Percentiles rank a stretch among this genome's conserved stretches.
These are phyloP conservation scores for Diaporthe vaccinii DNA, from an alignment of 2,329 filamentous ascomycete genomes.

Conservation along the genomic window DNA sequence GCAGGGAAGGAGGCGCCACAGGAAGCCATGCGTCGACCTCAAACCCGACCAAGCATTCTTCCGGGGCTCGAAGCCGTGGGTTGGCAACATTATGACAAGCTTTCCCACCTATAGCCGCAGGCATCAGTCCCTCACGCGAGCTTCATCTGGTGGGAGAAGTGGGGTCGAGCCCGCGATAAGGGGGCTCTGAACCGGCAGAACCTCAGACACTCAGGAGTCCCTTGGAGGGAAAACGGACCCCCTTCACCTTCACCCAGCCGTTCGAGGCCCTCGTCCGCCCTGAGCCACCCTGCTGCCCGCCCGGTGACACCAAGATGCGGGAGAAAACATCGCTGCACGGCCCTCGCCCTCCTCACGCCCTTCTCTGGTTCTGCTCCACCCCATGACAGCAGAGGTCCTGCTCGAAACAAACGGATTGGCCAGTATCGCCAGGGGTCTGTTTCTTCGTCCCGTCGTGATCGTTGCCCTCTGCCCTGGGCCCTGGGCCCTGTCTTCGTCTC, in stretches of 20 bases:
- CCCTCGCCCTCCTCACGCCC: slow-evolving; percentile 18
- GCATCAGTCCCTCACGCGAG: slow-evolving; percentile 16
- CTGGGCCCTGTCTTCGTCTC: slow-evolving; percentile 13
- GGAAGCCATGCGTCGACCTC: slow-evolving; percentile 24
- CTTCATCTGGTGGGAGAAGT: slow-evolving; percentile 16
- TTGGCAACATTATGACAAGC: slow-evolving; percentile 15
- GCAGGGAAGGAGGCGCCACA: slow-evolving; percentile 18
- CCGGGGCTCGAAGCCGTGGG: background rate
- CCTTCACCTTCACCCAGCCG: slow-evolving; percentile 6
- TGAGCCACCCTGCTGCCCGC: background rate
- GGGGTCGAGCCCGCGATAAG: slow-evolving; percentile 20
- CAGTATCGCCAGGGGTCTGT: slow-evolving; percentile 29
- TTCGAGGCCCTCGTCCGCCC: slow-evolving; percentile 30
- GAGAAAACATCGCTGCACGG: slow-evolving; percentile 20
- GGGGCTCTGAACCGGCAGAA: slow-evolving; percentile 29
- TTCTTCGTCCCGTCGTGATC: slow-evolving; percentile 10
- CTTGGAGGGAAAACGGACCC: slow-evolving; percentile 1
- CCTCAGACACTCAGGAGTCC: slow-evolving; percentile 33
- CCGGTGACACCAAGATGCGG: slow-evolving; percentile 10
- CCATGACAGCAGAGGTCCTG: background rate
- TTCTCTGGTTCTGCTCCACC: slow-evolving; percentile 10
- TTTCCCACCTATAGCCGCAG: slow-evolving; percentile 3
- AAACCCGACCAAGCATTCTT: slow-evolving; percentile 35
- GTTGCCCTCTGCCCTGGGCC: slow-evolving; percentile 20
- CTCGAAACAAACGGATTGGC: slow-evolving; percentile 30